These are phyloP conservation scores for Russula sp. DNA, from an alignment of 768 basidiomycete genomes.

Conservation along the genomic window DNA sequence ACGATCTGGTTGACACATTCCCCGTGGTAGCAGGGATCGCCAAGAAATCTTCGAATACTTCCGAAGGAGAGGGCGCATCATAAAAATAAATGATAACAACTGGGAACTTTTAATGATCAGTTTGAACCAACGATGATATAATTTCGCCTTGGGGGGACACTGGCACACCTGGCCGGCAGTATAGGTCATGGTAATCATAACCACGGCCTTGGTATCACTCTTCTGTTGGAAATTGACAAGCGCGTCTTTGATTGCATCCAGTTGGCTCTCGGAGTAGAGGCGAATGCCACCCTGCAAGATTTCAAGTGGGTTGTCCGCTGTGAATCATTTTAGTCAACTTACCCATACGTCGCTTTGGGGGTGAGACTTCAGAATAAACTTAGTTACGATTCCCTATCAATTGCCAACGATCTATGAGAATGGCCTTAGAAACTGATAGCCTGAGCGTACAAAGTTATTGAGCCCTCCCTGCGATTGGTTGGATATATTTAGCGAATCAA, in stretches of 20 bases:
- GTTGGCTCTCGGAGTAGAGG: not conserved
- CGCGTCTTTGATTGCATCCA: not conserved
- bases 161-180: too few species aligned
- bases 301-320: not conserved
- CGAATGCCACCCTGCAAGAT: not conserved
- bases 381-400: constrained; percentile 20
- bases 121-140: too few species aligned
- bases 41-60: too few species aligned
- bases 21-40: too few species aligned
- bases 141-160: too few species aligned
- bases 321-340: not conserved
- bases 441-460: constrained; percentile 26
- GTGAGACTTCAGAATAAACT: constrained; percentile 29
- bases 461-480: constrained; percentile 16
- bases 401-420: not conserved
- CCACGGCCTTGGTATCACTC: constrained; percentile 3
- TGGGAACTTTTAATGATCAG: too few species aligned
- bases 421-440: not conserved
- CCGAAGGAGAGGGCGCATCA: too few species aligned
- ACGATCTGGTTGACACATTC: too few species aligned
- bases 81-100: too few species aligned
- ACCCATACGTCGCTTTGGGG: constrained; percentile 33
- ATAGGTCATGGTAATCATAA: too few species aligned
- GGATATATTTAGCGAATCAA: not conserved
- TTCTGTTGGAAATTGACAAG: constrained; percentile 5